These are phyloP conservation scores for Trametes pubescens DNA, from an alignment of 1,284 basidiomycete genomes.

Conservation along the genomic window DNA sequence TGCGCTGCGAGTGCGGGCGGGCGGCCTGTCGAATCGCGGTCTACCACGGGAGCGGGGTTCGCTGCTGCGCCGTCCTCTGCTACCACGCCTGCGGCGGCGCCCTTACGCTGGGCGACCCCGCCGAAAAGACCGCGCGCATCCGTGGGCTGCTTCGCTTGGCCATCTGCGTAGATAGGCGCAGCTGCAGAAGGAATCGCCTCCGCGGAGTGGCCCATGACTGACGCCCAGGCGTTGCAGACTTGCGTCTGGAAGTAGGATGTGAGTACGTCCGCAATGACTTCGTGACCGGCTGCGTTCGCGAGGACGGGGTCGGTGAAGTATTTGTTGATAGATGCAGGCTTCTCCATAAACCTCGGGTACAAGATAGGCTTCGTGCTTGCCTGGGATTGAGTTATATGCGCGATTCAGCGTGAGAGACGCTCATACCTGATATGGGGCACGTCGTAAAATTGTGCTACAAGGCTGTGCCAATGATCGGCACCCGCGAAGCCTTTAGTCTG, in stretches of 20 bases:
- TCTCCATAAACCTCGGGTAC: slow-evolving; percentile 82
- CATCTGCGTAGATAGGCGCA: slow-evolving; percentile 43
- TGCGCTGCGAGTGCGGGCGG: slow-evolving; percentile 33
- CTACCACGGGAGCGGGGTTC: slow-evolving; percentile 30
- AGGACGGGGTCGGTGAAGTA: slow-evolving; percentile 88
- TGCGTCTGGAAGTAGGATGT: slow-evolving; percentile 89
- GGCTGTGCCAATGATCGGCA: slow-evolving; percentile 86
- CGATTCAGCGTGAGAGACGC: neutral
- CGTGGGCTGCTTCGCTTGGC: slow-evolving; percentile 46
- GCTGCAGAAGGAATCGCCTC: slow-evolving; percentile 61
- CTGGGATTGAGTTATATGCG: slow-evolving; percentile 3
- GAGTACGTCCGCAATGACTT: slow-evolving; percentile 85
- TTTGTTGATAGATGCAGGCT: slow-evolving; percentile 71
- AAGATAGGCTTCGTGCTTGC: slow-evolving; percentile 80
- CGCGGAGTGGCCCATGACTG: slow-evolving; percentile 71
- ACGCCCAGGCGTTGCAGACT: slow-evolving; percentile 86
- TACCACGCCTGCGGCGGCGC: slow-evolving; percentile 47
- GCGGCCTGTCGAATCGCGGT: slow-evolving; percentile 19
- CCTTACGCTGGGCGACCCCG: slow-evolving; percentile 74
- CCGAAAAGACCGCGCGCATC: slow-evolving; percentile 72
- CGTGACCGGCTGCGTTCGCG: slow-evolving; percentile 83
- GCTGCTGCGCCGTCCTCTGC: slow-evolving; percentile 33
- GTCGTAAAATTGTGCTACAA: slow-evolving; percentile 95
- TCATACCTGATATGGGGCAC: slow-evolving; percentile 83
- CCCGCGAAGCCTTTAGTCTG: slow-evolving; percentile 83